Evolutionary conservation across 805 yeast genomes (phyloP).

Genomic region (Candida pseudofarinosa): DNA sequence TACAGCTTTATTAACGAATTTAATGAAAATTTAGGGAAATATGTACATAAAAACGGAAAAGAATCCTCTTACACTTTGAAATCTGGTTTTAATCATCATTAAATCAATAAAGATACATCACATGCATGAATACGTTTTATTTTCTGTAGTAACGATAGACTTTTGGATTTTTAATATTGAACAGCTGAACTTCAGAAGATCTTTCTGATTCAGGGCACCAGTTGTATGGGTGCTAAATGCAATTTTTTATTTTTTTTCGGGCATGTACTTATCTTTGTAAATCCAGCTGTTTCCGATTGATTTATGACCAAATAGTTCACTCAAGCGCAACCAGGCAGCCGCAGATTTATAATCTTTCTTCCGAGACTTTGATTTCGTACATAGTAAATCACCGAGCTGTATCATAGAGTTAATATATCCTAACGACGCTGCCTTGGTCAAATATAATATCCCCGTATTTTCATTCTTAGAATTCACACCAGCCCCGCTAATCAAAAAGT

Average conservation of each 20-base stretch:
- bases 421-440: slow-evolving; percentile 61
- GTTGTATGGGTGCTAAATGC: background rate
- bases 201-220: background rate
- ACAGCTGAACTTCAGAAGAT: too few species aligned
- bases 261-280: slow-evolving; percentile 61
- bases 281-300: slow-evolving; percentile 73
- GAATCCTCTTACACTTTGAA: slow-evolving; percentile 9
- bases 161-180: too few species aligned
- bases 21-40: slow-evolving; percentile 12
- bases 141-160: too few species aligned
- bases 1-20: slow-evolving; percentile 29
- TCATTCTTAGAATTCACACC: slow-evolving; percentile 52
- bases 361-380: slow-evolving; percentile 47
- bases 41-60: slow-evolving; percentile 5
- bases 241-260: background rate
- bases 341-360: slow-evolving; percentile 60
- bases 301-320: slow-evolving; percentile 58
- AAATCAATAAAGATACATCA: too few species aligned
- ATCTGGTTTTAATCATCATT: slow-evolving; percentile 6
- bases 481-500: slow-evolving; percentile 51
- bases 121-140: too few species aligned
- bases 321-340: slow-evolving; percentile 66
- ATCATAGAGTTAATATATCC: slow-evolving; percentile 69
- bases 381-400: slow-evolving; percentile 68
- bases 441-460: slow-evolving; percentile 49